Conservation (phyloP, 2,329 filamentous ascomycete species). For the Hypoxylon rubiginosum region DNA sequence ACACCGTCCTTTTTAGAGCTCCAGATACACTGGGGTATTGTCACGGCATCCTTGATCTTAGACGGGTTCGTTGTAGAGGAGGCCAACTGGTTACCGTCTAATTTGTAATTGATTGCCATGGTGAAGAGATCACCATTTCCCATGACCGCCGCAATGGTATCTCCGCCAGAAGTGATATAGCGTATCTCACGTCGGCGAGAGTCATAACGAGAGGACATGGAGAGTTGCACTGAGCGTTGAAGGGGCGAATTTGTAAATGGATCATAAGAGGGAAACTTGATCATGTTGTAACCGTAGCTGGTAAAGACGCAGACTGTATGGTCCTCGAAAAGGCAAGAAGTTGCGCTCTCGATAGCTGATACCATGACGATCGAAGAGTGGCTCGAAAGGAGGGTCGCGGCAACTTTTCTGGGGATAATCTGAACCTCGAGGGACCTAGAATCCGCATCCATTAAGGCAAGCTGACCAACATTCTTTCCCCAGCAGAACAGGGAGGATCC, state of each 20-base stretch:
- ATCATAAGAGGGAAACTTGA: conserved; percentile 82
- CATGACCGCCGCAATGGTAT: conserved; percentile 91
- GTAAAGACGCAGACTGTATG: conserved; percentile 94
- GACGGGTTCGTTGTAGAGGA: conserved; percentile 92
- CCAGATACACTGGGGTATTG: conserved; percentile 86
- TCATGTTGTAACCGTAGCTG: conserved; percentile 93
- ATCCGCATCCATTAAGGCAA: conserved; percentile 94
- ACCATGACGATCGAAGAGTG: conserved; percentile 79
- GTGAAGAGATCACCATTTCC: conserved; percentile 90
- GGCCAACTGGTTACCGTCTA: conserved; percentile 69
- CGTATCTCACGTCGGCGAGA: conserved; percentile 75
- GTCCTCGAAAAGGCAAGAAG: conserved; percentile 85
- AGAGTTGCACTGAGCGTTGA: conserved; percentile 65
- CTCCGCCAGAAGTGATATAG: conserved; percentile 85
- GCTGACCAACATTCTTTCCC: conserved; percentile 93
- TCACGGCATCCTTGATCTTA: conserved; percentile 88
- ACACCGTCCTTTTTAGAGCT: conserved; percentile 88
- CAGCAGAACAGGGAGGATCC: conserved; percentile 87
- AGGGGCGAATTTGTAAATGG: conserved; percentile 79
- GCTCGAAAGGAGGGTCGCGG: conserved; percentile 81
- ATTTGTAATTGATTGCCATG: conserved; percentile 78
- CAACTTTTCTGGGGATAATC: conserved; percentile 84
- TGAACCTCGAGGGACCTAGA: conserved; percentile 92
- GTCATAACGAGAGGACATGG: conserved; percentile 75
- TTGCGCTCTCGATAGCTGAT: conserved; percentile 91